Percentiles rank a stretch among this genome's conserved stretches.
Evolutionary conservation across 2,329 filamentous ascomycete species (phyloP).

Genomic region (Pestalotiopsis sp.): DNA sequence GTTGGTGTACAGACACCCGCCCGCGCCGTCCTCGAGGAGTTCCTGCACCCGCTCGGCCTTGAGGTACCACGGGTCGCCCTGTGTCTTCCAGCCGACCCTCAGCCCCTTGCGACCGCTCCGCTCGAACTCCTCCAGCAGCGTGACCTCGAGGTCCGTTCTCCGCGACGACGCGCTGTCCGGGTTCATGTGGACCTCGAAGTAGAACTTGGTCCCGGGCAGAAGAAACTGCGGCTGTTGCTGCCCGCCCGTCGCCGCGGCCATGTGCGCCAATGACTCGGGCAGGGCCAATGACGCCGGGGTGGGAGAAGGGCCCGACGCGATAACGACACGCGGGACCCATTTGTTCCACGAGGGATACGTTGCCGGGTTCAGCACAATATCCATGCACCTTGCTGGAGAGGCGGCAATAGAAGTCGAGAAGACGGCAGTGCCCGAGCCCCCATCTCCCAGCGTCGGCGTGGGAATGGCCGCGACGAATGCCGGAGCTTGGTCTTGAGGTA

Average conservation of each 20-base stretch:
- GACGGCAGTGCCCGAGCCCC: slow-evolving; percentile 30
- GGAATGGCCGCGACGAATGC: slow-evolving; percentile 24
- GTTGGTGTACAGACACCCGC: slow-evolving; percentile 40
- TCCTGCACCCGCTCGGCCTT: slow-evolving; percentile 46
- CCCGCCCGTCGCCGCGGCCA: slow-evolving; percentile 12
- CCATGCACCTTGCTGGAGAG: slow-evolving; percentile 32
- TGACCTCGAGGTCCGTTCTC: slow-evolving; percentile 27
- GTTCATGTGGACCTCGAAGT: slow-evolving; percentile 36
- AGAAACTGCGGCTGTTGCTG: slow-evolving; percentile 24
- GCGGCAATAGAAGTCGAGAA: slow-evolving; percentile 37
- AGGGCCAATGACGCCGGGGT: slow-evolving; percentile 9
- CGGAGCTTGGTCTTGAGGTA: slow-evolving; percentile 21
- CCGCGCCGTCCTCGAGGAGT: slow-evolving; percentile 34
- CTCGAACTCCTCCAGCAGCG: slow-evolving; percentile 35
- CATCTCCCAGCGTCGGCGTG: slow-evolving; percentile 33
- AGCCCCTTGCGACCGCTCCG: slow-evolving; percentile 34
- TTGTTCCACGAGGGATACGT: slow-evolving; percentile 39
- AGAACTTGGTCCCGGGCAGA: slow-evolving; percentile 31
- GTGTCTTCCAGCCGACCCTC: slow-evolving; percentile 41
- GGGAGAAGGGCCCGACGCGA: slow-evolving; percentile 15
- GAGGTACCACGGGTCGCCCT: slow-evolving; percentile 35
- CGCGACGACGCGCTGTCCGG: slow-evolving; percentile 20
- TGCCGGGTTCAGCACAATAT: slow-evolving; percentile 31
- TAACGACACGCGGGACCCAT: slow-evolving; percentile 31
- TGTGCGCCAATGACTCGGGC: slow-evolving; percentile 20